Percentiles rank a stretch among this genome's conserved stretches.
phyloP scores from a whole-genome alignment of 148 eudicot species.

The Nepenthes mirabilis region DNA sequence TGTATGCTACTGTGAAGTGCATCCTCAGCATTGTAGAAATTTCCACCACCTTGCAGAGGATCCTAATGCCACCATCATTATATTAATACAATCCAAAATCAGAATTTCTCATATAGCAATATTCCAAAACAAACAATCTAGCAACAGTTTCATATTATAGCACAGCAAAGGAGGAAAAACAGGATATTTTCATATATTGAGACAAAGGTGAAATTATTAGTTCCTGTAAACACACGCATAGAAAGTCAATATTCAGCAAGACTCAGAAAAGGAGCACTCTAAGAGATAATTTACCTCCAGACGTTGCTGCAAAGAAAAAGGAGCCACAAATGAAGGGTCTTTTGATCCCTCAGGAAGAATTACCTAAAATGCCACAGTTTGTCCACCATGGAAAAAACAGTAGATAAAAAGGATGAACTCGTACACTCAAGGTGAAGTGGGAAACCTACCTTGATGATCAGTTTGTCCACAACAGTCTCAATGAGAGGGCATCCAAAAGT shows the following conservation, averaged over 20 bases:
- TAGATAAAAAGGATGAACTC: not conserved
- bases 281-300: slow-evolving; percentile 51
- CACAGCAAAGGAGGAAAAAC: no score
- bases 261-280: no score
- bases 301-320: slow-evolving; percentile 64
- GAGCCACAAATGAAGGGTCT: slow-evolving; percentile 48
- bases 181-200: no score
- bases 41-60: no score
- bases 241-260: no score
- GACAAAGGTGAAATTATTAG: not conserved
- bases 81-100: no score
- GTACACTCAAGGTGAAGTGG: slow-evolving; percentile 2
- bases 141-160: no score
- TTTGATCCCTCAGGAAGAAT: slow-evolving; percentile 92
- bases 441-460: slow-evolving; percentile 53
- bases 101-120: no score
- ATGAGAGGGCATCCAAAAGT: slow-evolving; percentile 66
- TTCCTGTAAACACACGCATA: not conserved
- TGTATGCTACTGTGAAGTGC: not conserved
- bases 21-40: not conserved
- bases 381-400: not conserved
- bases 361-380: slow-evolving; percentile 33
- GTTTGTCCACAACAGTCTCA: slow-evolving; percentile 68
- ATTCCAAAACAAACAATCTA: no score
- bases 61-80: no score